phyloP scores from a whole-genome alignment of 352 stramenopile genomes.

The Pilasporangium apinafurcum region DNA sequence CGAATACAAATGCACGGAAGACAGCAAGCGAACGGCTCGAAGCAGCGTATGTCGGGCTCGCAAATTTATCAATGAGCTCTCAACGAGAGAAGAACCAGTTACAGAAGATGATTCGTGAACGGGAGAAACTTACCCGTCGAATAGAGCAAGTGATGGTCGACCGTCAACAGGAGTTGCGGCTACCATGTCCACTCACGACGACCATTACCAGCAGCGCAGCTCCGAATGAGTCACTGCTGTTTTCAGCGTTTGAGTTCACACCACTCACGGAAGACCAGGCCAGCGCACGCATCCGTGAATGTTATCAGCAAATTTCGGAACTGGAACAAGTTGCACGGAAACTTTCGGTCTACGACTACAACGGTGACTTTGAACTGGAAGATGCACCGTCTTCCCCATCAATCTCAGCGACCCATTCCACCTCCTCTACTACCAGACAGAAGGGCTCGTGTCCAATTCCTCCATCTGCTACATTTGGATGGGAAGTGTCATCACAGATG shows the following conservation, averaged over 20 bases:
- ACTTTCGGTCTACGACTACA: neutral
- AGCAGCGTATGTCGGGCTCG: slow-evolving; percentile 42
- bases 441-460: too few species aligned
- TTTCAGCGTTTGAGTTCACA: slow-evolving; percentile 28
- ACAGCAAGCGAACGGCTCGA: slow-evolving; percentile 18
- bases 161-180: slow-evolving; percentile 35
- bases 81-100: slow-evolving; percentile 65
- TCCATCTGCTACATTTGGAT: slow-evolving; percentile 39
- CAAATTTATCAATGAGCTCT: slow-evolving; percentile 41
- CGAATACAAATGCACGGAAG: neutral
- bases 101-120: slow-evolving; percentile 15
- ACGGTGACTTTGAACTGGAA: slow-evolving; percentile 5
- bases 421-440: too few species aligned
- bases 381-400: slow-evolving; percentile 2
- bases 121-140: slow-evolving; percentile 12
- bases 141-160: slow-evolving; percentile 20
- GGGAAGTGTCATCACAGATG: slow-evolving; percentile 23
- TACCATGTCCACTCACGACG: slow-evolving; percentile 11
- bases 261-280: slow-evolving; percentile 20
- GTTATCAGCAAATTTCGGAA: slow-evolving; percentile 13
- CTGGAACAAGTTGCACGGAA: slow-evolving; percentile 21
- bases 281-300: slow-evolving; percentile 19
- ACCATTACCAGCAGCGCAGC: too few species aligned
- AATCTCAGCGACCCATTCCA: neutral
- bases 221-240: slow-evolving; percentile 17